Evolutionary conservation across 2,329 filamentous ascomycete genomes (phyloP).

Genomic region (Stemphylium vesicarium): DNA sequence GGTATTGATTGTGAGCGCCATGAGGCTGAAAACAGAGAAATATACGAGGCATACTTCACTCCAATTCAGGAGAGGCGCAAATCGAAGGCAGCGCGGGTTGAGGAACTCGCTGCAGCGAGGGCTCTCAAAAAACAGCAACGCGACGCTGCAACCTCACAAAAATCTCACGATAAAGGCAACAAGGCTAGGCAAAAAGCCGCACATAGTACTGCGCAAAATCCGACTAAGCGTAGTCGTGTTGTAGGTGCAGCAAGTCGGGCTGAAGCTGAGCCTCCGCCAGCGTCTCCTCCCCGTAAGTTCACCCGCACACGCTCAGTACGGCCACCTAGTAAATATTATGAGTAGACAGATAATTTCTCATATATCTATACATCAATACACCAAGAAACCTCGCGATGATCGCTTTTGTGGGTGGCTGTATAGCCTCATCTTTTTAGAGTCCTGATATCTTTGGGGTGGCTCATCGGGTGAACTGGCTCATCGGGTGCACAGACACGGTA

Average conservation of each 20-base stretch:
- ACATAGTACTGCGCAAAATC: background rate
- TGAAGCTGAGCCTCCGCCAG: background rate
- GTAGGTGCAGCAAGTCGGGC: background rate
- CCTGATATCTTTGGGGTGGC: too few species aligned
- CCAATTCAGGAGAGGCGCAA: too few species aligned
- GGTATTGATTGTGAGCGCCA: slow-evolving; percentile 8
- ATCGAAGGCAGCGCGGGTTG: too few species aligned
- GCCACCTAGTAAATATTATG: background rate
- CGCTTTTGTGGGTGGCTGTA: too few species aligned
- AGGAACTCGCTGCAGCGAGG: too few species aligned
- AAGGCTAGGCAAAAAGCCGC: background rate
- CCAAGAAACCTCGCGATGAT: too few species aligned
- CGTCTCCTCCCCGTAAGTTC: background rate
- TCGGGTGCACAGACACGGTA: too few species aligned
- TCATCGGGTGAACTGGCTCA: too few species aligned
- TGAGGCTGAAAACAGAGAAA: too few species aligned
- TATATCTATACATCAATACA: background rate
- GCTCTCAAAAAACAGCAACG: slow-evolving; percentile 1
- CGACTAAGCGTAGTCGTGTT: slow-evolving; percentile 1
- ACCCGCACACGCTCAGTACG: background rate
- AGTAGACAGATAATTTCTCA: background rate
- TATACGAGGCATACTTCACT: too few species aligned
- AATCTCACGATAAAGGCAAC: background rate
- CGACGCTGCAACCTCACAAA: background rate
- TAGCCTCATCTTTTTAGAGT: too few species aligned